Base-by-base conservation (phyloP, 2,329 filamentous ascomycete species). In the Malbranchea cinnamomea region DNA sequence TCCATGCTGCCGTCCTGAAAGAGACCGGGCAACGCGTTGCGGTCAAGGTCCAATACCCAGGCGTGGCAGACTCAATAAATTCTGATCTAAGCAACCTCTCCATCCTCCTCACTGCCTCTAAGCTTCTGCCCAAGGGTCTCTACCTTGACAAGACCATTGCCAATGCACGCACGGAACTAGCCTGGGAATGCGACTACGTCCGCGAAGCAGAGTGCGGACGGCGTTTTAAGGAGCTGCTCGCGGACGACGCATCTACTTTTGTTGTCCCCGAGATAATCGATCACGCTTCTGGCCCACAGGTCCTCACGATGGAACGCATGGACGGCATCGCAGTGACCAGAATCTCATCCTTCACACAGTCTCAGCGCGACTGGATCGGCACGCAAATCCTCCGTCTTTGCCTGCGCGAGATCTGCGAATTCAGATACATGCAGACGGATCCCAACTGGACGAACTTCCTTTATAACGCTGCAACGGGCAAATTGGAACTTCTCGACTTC, bases 401-500 rank as follows among this genome's bases (percentile, higher is more conserved):
- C 50, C 68, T 95, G 22, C 77, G 85, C 35, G 89, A 95, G 58
- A 87, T 95, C 43, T 77, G 77, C 40, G 83, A 93, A 55, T 95
- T 94, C 69, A 75, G 68, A 37, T 95, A 92, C 61, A 98, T 98
- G 89, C 89, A 98, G 59, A 98, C 89, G 4, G 89, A 98, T 50
- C 89, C 89, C 23, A 98, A 98, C 63, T 98, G 89, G 89, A 95
- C 87, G 19, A 98, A 98, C 56, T 98, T 98, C 54, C 66, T 95
- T 12, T 98, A 83, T 64, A 89, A 95, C 45, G 62, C 73, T 1
- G 44, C 61, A 12, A 72, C 67, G 3, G 62, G 73, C 44, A 78
- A 74, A 47, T 74, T 98, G 9, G 85, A 93, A 54, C 70, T 98
- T 1, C 74, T 98, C 30, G 91, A 98, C 56, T 98, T 98, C 54